phyloP scores from a whole-genome alignment of 83 land plant genomes.

The Picea abies region DNA sequence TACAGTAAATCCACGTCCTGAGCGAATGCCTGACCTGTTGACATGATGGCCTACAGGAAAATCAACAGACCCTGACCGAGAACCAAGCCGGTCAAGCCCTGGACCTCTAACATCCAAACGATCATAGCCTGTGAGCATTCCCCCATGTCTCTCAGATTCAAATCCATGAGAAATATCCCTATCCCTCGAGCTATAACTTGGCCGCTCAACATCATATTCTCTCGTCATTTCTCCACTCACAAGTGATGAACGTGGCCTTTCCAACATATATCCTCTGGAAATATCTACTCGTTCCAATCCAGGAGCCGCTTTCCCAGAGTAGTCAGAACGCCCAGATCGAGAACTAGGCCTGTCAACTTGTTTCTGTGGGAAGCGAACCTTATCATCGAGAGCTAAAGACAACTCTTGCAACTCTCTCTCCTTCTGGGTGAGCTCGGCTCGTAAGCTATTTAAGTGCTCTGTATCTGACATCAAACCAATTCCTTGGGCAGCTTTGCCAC shows the following conservation, averaged over 20 bases:
- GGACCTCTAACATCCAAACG: neutral
- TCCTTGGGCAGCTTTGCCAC: neutral
- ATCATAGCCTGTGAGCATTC: neutral
- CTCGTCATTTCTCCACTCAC: neutral
- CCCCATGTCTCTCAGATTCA: conserved; percentile 15
- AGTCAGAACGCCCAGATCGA: conserved; percentile 10
- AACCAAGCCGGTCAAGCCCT: neutral
- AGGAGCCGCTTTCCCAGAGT: neutral
- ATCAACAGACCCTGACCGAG: conserved; percentile 8
- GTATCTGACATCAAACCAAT: neutral
- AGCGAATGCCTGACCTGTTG: neutral
- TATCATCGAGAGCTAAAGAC: conserved; percentile 6
- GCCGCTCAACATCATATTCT: neutral
- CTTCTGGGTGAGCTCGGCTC: neutral
- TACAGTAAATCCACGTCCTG: neutral
- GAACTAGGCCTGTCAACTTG: conserved; percentile 12
- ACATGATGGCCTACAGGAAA: conserved; percentile 1
- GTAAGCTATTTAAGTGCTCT: neutral
- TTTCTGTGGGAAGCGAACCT: conserved; percentile 19
- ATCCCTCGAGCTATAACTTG: neutral
- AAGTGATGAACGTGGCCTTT: neutral
- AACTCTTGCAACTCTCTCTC: conserved; percentile 17
- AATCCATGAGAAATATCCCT: neutral
- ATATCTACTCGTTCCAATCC: neutral
- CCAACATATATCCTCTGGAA: neutral